Evolutionary conservation across 2,329 filamentous ascomycete genomes (phyloP).

Genomic region (Aspergillus proliferans): DNA sequence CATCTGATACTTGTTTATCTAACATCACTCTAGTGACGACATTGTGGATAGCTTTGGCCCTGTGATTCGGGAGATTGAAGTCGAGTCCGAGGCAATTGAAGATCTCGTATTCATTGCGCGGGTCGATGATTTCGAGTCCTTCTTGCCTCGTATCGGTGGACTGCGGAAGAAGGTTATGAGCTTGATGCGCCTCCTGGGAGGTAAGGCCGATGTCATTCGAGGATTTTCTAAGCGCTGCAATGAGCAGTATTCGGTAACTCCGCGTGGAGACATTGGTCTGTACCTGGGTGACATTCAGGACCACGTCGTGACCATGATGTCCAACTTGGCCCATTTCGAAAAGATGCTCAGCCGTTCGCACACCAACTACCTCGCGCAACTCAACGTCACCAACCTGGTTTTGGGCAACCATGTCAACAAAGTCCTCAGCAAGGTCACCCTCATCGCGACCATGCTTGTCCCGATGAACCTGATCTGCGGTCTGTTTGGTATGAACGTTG

Average conservation of each 20-base stretch:
- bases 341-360: conserved; percentile 94
- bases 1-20: conserved; percentile 1
- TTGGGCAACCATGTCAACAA: conserved; percentile 84
- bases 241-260: conserved; percentile 91
- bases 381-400: conserved; percentile 84
- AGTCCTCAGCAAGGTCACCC: conserved; percentile 88
- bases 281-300: conserved; percentile 98
- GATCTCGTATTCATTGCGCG: conserved; percentile 91
- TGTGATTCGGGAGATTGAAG: conserved; percentile 77
- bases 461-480: conserved; percentile 84
- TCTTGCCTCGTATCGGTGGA: conserved; percentile 80
- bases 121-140: conserved; percentile 79
- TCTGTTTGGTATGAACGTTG: conserved; percentile 49
- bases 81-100: conserved; percentile 86
- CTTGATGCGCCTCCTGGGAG: conserved; percentile 83
- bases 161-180: conserved; percentile 93
- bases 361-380: conserved; percentile 91
- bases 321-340: conserved; percentile 89
- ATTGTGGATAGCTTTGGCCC: conserved; percentile 96
- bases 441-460: conserved; percentile 90
- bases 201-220: conserved; percentile 96
- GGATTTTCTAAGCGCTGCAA: conserved; percentile 99
- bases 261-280: conserved; percentile 90
- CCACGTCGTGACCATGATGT: conserved; percentile 99
- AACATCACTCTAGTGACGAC: conserved; percentile 60